These are phyloP conservation scores for Cyclocybe cylindracea DNA, from an alignment of 768 basidiomycete species.

Conservation along the genomic window DNA sequence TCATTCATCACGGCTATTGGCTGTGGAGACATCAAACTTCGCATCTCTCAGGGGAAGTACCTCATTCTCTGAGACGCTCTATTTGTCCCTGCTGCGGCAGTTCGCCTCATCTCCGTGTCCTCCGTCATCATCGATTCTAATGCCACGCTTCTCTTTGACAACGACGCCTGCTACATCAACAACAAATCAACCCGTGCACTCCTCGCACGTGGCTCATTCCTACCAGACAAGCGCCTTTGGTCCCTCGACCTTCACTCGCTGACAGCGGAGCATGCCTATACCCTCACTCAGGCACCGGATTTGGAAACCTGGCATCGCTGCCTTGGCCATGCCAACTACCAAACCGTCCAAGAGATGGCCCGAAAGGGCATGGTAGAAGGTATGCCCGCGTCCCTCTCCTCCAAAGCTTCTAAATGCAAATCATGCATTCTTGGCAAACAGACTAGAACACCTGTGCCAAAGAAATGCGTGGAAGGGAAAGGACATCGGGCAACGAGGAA, in stretches of 20 bases:
- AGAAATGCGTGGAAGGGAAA: slow-evolving; percentile 20
- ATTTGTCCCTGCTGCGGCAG: background rate
- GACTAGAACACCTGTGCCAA: slow-evolving; percentile 30
- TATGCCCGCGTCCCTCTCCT: slow-evolving; percentile 21
- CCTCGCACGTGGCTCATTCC: slow-evolving; percentile 13
- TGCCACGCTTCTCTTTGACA: slow-evolving; percentile 17
- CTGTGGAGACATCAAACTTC: slow-evolving; percentile 22
- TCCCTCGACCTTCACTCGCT: slow-evolving; percentile 2
- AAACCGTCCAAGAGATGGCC: slow-evolving; percentile 20
- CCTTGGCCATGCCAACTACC: slow-evolving; percentile 29
- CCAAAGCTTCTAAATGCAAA: slow-evolving; percentile 27
- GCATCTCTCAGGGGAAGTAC: too few species aligned
- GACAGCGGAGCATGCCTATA: slow-evolving; percentile 14
- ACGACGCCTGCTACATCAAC: slow-evolving; percentile 6
- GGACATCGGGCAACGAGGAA: slow-evolving; percentile 22
- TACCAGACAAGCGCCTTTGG: too few species aligned
- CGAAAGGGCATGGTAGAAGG: slow-evolving; percentile 15
- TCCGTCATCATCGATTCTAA: slow-evolving; percentile 11
- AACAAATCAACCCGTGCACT: slow-evolving; percentile 8
- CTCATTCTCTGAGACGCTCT: slow-evolving; percentile 5
- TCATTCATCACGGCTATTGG: slow-evolving; percentile 23
- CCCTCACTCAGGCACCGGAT: slow-evolving; percentile 1
- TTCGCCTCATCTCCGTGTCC: slow-evolving; percentile 17
- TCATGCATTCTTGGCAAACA: slow-evolving; percentile 41
- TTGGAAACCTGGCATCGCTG: slow-evolving; percentile 27